Percentiles rank a stretch among this genome's conserved stretches.
These are phyloP conservation scores for Lepidium aucheri DNA, from an alignment of 345 rosid genomes.

Conservation along the genomic window DNA sequence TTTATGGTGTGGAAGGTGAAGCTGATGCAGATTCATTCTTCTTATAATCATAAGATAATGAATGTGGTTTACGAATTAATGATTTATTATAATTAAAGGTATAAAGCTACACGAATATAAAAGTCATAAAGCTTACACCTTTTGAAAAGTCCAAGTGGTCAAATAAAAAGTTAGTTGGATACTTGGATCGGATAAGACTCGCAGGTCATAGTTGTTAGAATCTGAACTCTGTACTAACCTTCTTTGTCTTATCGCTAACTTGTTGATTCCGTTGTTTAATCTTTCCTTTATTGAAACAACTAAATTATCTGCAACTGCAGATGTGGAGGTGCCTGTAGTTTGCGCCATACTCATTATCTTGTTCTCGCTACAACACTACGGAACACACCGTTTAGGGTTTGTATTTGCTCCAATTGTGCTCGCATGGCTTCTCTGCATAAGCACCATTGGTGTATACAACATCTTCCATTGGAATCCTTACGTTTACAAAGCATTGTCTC, in stretches of 20 bases:
- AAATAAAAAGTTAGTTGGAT: slow-evolving; percentile 1
- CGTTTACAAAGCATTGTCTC: slow-evolving; percentile 93
- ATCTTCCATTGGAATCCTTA: slow-evolving; percentile 86
- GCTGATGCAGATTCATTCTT: slow-evolving; percentile 14
- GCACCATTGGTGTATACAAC: slow-evolving; percentile 80
- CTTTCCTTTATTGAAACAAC: background rate
- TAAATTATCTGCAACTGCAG: slow-evolving; percentile 33
- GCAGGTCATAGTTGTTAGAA: background rate
- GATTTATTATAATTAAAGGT: background rate
- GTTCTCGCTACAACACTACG: slow-evolving; percentile 79
- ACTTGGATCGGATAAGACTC: slow-evolving; percentile 21
- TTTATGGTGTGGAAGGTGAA: slow-evolving; percentile 3
- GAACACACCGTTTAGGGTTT: slow-evolving; percentile 81
- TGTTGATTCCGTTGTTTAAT: background rate
- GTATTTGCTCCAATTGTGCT: slow-evolving; percentile 78
- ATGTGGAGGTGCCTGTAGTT: slow-evolving; percentile 72
- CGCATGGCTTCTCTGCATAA: slow-evolving; percentile 77
- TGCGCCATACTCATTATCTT: slow-evolving; percentile 60
- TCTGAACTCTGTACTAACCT: background rate
- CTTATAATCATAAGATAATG: slow-evolving; percentile 14
- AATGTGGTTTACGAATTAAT: slow-evolving; percentile 17
- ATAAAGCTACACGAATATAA: slow-evolving; percentile 13
- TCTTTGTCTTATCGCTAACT: background rate
- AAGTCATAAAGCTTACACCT: slow-evolving; percentile 14
- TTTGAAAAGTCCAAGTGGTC: slow-evolving; percentile 21